These are phyloP conservation scores for Leucocoprinus sp. DNA, from an alignment of 768 basidiomycete species.

Conservation along the genomic window DNA sequence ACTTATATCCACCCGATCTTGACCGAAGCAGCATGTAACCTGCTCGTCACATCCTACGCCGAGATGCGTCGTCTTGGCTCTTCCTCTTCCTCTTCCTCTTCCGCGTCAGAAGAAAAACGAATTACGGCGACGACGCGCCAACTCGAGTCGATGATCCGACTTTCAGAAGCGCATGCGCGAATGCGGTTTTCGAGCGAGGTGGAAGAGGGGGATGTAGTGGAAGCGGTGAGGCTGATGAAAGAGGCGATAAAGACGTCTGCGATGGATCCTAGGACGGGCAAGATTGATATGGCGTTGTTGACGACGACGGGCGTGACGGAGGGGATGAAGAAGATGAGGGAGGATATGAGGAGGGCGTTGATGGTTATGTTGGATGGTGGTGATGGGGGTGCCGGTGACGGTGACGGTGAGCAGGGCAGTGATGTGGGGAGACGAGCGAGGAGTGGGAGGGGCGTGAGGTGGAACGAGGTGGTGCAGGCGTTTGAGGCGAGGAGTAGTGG, in stretches of 20 bases:
- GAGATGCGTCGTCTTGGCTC: slow-evolving; percentile 84
- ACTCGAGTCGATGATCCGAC: slow-evolving; percentile 93
- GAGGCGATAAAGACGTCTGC: slow-evolving; percentile 92
- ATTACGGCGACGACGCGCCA: slow-evolving; percentile 98
- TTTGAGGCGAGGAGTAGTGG: slow-evolving; percentile 82
- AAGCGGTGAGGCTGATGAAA: slow-evolving; percentile 91
- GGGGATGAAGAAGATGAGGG: slow-evolving; percentile 76
- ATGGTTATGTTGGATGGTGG: slow-evolving; percentile 50
- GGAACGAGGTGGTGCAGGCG: slow-evolving; percentile 72
- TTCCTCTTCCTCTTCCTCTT: slow-evolving; percentile 71
- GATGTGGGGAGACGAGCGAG: slow-evolving; percentile 44
- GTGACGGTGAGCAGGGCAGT: slow-evolving; percentile 48
- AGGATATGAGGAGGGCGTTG: slow-evolving; percentile 86
- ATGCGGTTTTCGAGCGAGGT: slow-evolving; percentile 92
- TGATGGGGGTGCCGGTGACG: slow-evolving; percentile 75
- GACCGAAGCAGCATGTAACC: slow-evolving; percentile 74
- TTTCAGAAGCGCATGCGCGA: slow-evolving; percentile 92
- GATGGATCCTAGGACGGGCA: slow-evolving; percentile 93
- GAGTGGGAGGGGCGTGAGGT: slow-evolving; percentile 60
- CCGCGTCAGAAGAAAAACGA: too few species aligned
- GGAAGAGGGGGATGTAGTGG: slow-evolving; percentile 78
- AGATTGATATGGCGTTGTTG: slow-evolving; percentile 94
- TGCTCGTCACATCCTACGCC: slow-evolving; percentile 86
- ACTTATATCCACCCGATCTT: slow-evolving; percentile 79
- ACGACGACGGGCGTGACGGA: slow-evolving; percentile 91